Evolutionary conservation across 257 asterid genomes (phyloP).

Genomic region (Lantana camara): DNA sequence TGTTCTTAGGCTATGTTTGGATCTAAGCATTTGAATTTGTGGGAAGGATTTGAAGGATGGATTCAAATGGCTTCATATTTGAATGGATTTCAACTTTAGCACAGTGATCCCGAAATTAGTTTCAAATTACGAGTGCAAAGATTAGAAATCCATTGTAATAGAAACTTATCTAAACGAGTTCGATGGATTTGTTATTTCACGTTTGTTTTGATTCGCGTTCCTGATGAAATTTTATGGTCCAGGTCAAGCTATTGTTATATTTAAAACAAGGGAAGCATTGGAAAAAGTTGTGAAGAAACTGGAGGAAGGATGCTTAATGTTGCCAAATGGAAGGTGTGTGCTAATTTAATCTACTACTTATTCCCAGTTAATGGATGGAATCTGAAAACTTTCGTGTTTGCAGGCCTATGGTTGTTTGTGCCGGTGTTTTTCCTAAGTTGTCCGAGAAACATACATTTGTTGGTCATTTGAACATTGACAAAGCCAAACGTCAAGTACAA

Average conservation of each 20-base stretch:
- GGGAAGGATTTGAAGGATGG: too few relatives aligned
- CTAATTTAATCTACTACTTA: conserved; percentile 15
- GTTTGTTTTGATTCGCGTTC: conserved; percentile 7
- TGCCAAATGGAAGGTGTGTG: conserved; percentile 66
- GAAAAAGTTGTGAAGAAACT: conserved; percentile 48
- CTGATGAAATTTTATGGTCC: conserved; percentile 29
- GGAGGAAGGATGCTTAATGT: conserved; percentile 63
- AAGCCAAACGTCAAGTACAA: conserved; percentile 50
- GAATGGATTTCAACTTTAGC: too few relatives aligned
- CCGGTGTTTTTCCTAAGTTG: conserved; percentile 43
- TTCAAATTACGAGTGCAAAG: too few relatives aligned
- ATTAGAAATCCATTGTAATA: too few relatives aligned
- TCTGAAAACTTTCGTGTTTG: conserved; percentile 27
- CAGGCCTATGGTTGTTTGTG: conserved; percentile 71
- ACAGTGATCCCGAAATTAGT: too few relatives aligned
- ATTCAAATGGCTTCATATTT: too few relatives aligned
- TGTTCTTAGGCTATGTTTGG: too few relatives aligned
- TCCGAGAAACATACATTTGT: conserved; percentile 42
- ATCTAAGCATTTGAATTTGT: too few relatives aligned
- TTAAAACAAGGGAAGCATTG: conserved; percentile 63
- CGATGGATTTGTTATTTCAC: too few relatives aligned
- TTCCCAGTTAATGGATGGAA: neutral
- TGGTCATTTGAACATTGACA: conserved; percentile 70
- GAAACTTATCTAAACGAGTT: too few relatives aligned
- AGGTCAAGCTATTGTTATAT: conserved; percentile 81